Percentiles rank a stretch among this genome's conserved stretches.
Evolutionary conservation across 495 filamentous ascomycete species (phyloP).

Genomic region (Xylaria curta): DNA sequence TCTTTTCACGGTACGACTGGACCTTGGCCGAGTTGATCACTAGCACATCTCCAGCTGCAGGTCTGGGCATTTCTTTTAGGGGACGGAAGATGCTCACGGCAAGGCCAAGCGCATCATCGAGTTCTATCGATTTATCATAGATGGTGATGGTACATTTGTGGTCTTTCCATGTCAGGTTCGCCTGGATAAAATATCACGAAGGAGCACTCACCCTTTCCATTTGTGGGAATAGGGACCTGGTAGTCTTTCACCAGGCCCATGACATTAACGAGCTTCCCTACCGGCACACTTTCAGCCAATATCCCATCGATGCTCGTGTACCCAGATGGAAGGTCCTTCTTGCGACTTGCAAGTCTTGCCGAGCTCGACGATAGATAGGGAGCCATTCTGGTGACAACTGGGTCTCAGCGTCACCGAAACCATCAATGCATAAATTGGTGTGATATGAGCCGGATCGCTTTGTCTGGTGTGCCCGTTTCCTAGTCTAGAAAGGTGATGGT

Average conservation of each 20-base stretch:
- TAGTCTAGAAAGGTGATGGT: constrained; percentile 19
- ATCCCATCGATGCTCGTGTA: constrained; percentile 42
- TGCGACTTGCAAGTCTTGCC: constrained; percentile 10
- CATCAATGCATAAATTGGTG: neutral
- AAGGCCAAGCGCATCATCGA: constrained; percentile 37
- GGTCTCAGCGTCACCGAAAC: neutral
- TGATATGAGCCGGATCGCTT: neutral
- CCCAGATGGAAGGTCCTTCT: constrained; percentile 37
- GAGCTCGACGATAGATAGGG: constrained; percentile 29
- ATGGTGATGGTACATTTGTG: constrained; percentile 49
- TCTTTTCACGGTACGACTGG: constrained; percentile 36
- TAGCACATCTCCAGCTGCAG: constrained; percentile 49
- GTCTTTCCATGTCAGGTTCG: constrained; percentile 40
- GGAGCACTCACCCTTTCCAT: constrained; percentile 46
- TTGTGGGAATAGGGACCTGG: constrained; percentile 48
- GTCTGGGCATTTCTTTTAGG: constrained; percentile 46
- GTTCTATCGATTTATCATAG: constrained; percentile 48
- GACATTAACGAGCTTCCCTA: constrained; percentile 49
- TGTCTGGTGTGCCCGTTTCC: neutral
- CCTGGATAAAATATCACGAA: neutral
- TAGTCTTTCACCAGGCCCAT: constrained; percentile 59
- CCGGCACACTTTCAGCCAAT: constrained; percentile 31
- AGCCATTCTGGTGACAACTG: constrained; percentile 24
- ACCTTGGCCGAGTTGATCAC: constrained; percentile 49
- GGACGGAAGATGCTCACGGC: constrained; percentile 52